Percentiles rank a stretch among this genome's conserved stretches.
Evolutionary conservation across 805 yeast species (phyloP).

Genomic region (Kuraishia floccosa): DNA sequence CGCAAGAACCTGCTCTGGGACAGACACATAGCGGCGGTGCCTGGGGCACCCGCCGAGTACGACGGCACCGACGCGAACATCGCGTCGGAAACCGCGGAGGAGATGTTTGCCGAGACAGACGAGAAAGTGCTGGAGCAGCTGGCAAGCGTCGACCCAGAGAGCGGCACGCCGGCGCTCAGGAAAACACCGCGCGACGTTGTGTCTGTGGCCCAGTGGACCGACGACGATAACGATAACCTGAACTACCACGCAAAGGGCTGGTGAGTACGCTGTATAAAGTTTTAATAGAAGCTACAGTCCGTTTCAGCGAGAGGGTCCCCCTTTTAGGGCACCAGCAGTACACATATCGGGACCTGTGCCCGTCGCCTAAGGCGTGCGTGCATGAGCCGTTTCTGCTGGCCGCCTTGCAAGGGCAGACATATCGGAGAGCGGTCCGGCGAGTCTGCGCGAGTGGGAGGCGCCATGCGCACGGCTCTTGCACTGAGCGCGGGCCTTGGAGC

Average conservation of each 20-base stretch:
- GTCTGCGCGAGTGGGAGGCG: too few species aligned
- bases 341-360: too few species aligned
- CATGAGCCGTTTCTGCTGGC: too few species aligned
- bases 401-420: too few species aligned
- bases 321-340: too few species aligned
- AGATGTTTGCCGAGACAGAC: not conserved
- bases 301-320: too few species aligned
- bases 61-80: not conserved
- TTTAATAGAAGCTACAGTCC: not conserved
- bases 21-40: constrained; percentile 1
- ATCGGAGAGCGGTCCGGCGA: too few species aligned
- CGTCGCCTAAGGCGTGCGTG: too few species aligned
- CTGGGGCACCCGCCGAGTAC: not conserved
- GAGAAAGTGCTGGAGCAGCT: constrained; percentile 1
- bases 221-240: constrained; percentile 2
- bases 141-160: too few species aligned
- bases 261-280: too few species aligned
- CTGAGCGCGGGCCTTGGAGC: too few species aligned
- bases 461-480: too few species aligned
- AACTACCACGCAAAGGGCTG: constrained; percentile 4
- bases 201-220: not conserved
- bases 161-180: not conserved
- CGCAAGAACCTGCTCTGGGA: constrained; percentile 3
- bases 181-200: constrained; percentile 1
- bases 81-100: not conserved